Base-by-base conservation (phyloP, 1,284 basidiomycete genomes). In the Pulveroboletus sp. region DNA sequence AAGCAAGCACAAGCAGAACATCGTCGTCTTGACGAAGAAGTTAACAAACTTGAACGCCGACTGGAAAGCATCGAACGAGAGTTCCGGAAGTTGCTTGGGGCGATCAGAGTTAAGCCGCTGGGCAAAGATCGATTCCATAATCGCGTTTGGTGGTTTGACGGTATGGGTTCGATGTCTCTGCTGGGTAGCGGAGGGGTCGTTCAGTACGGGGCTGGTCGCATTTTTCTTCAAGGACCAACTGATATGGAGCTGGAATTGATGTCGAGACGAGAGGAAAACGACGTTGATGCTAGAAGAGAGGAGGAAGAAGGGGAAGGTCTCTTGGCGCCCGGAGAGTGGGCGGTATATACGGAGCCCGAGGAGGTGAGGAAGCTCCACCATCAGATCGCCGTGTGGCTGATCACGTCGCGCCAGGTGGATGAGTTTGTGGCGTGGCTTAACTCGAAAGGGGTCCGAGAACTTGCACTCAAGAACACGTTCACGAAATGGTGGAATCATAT, bases 61-160 rank as follows among this genome's bases (percentile, higher is more conserved):
- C 81, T 98, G 33, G 92, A 94, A 64, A 82, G 82, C 55, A 91
- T 97, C 60, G 95, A 98, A 69, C 86, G 92, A 53, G 96, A 98
- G 62, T 98, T 98, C 75, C 81, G 96, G 57, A 87, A 93, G 65
- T 79, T 92, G 56, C 77, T 93, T 35, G 90, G 91, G 55, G 86
- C 88, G 9, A 82, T 95, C 42, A 82, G 96, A 47, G 85, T 93
- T 44, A 89, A 91, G 64, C 93, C 95, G 2, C 67, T 99, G 47
- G 96, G 97, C 4, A 81, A 83, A 61, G 97, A 99, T 71, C 81
- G 96, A 53, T 99, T 98, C 74, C 88, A 91, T 66, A 96, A 97
- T 71, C 86, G 91, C 36, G 82, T 98, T 60, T 99, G 95, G 95
- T 99, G 96, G 96, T 92, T 98, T 69, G 96, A 99, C 73, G 96